Evolutionary conservation across 306 rosid species (phyloP).

Genomic region (Potentilla sterilis): DNA sequence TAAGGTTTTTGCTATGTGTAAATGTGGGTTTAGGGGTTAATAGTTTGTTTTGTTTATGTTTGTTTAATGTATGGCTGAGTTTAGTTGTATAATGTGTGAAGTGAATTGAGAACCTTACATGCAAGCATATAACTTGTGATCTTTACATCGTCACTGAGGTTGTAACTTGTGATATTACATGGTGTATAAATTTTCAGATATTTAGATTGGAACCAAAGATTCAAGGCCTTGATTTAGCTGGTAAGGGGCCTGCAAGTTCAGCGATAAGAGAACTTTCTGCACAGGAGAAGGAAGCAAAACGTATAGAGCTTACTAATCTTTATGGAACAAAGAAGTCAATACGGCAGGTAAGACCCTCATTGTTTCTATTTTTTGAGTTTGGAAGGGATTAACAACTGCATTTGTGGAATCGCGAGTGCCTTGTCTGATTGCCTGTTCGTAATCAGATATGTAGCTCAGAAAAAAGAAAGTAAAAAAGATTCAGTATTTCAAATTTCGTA

Average conservation of each 20-base stretch:
- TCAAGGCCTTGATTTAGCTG: constrained; percentile 36
- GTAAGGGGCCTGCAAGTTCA: constrained; percentile 34
- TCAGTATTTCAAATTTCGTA: neutral
- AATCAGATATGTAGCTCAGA: neutral
- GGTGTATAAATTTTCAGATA: constrained; percentile 42
- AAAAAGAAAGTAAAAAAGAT: neutral
- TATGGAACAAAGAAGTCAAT: constrained; percentile 61
- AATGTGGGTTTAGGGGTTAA: neutral
- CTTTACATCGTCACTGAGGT: neutral
- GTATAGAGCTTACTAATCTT: constrained; percentile 30
- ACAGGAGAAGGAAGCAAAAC: constrained; percentile 27
- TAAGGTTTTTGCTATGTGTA: neutral
- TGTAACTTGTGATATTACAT: constrained; percentile 2
- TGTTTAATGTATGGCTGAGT: neutral
- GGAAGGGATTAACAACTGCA: neutral
- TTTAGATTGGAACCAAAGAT: constrained; percentile 81
- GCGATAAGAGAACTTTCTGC: constrained; percentile 40
- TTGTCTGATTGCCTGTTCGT: neutral
- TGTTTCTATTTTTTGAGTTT: neutral
- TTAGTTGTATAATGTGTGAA: neutral
- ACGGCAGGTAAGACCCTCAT: constrained; percentile 37
- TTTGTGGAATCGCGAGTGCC: neutral
- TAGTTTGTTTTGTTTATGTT: neutral
- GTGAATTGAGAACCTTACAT: neutral
- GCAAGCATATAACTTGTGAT: neutral